phyloP scores from a whole-genome alignment of 768 basidiomycete species.

The Lanmaoa pseudosensibilis region DNA sequence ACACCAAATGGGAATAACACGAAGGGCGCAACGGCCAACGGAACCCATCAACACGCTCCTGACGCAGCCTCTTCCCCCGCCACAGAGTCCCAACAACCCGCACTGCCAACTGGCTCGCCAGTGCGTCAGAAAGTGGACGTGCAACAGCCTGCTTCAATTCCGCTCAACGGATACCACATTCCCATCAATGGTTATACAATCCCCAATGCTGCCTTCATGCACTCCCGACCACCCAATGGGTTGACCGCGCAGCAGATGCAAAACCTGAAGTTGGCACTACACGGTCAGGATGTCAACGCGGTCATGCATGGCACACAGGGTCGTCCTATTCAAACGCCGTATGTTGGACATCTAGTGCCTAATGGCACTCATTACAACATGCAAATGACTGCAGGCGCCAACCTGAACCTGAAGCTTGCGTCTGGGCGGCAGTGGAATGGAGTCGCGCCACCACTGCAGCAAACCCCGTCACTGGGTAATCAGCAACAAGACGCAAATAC shows the following conservation, averaged over 20 bases:
- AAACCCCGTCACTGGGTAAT: constrained; percentile 22
- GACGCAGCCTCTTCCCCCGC: constrained; percentile 15
- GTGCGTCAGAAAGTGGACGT: constrained; percentile 51
- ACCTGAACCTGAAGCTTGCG: constrained; percentile 39
- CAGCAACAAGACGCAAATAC: constrained; percentile 26
- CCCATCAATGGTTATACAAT: constrained; percentile 42
- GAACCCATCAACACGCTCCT: constrained; percentile 23
- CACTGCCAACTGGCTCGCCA: constrained; percentile 36
- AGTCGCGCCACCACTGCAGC: constrained; percentile 24
- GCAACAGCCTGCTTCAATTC: constrained; percentile 41
- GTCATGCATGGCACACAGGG: constrained; percentile 35
- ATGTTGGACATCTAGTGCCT: constrained; percentile 31
- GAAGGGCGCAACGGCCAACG: constrained; percentile 35
- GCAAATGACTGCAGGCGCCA: constrained; percentile 24
- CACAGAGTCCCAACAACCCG: constrained; percentile 23
- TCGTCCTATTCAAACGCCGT: constrained; percentile 38
- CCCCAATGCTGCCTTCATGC: constrained; percentile 36
- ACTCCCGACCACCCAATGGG: constrained; percentile 37
- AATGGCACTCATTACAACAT: constrained; percentile 33
- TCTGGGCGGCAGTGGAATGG: constrained; percentile 42
- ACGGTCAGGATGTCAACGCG: constrained; percentile 40
- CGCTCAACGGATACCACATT: constrained; percentile 50
- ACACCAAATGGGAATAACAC: constrained; percentile 17
- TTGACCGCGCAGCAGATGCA: constrained; percentile 61
- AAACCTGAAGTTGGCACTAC: constrained; percentile 54